Evolutionary conservation across 2,329 filamentous ascomycete species (phyloP).

Genomic region (Dactylella cylindrospora): DNA sequence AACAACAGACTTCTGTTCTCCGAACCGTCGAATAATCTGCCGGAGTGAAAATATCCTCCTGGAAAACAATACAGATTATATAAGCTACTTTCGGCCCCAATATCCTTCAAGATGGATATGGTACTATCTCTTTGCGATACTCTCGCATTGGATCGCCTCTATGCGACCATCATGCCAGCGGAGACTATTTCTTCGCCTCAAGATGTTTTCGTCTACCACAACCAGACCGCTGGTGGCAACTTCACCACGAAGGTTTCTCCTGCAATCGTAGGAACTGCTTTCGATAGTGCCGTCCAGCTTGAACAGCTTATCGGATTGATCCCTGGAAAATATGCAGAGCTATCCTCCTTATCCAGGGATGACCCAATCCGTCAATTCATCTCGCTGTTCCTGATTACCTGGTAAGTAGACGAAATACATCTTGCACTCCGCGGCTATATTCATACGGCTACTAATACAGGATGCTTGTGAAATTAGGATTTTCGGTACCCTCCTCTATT

Average conservation of each 20-base stretch:
- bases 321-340: slow-evolving; percentile 74
- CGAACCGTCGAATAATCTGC: no score
- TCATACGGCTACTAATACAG: slow-evolving; percentile 10
- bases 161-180: slow-evolving; percentile 61
- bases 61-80: slow-evolving; percentile 15
- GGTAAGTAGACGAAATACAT: slow-evolving; percentile 69
- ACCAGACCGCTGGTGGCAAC: slow-evolving; percentile 58
- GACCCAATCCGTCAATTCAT: slow-evolving; percentile 72
- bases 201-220: slow-evolving; percentile 53
- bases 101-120: slow-evolving; percentile 75
- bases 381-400: slow-evolving; percentile 80
- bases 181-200: slow-evolving; percentile 55
- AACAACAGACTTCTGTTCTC: no score
- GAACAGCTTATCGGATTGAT: slow-evolving; percentile 59
- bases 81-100: background rate
- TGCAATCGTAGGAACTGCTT: slow-evolving; percentile 9
- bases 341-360: slow-evolving; percentile 75
- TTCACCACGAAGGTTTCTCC: slow-evolving; percentile 60
- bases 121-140: slow-evolving; percentile 83
- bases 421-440: no score
- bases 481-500: slow-evolving; percentile 83
- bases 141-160: slow-evolving; percentile 76
- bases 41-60: no score
- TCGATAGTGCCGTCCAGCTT: slow-evolving; percentile 28
- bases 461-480: slow-evolving; percentile 61